These are phyloP conservation scores for Plasmodium coatneyi DNA, from an alignment of 169 alveolate genomes.

Conservation along the genomic window DNA sequence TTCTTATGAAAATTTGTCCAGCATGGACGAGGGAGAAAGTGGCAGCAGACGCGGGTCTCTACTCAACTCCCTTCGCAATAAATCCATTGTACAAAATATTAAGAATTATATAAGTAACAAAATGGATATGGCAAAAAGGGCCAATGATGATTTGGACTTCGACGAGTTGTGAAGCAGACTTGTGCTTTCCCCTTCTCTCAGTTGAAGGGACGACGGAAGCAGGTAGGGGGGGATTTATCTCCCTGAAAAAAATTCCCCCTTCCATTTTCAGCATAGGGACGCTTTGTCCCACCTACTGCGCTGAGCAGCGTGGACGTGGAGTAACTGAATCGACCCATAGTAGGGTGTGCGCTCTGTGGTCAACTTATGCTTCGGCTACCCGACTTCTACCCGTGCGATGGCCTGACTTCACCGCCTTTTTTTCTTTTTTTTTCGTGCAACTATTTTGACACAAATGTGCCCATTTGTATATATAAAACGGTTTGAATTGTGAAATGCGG, in stretches of 20 bases:
- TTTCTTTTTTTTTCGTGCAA: not conserved
- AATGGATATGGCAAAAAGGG: slow-evolving; percentile 22
- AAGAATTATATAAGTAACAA: slow-evolving; percentile 65
- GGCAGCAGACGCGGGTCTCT: not conserved
- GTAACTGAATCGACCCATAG: not conserved
- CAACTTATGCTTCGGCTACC: not conserved
- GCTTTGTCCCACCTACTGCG: not conserved
- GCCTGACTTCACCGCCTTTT: not conserved
- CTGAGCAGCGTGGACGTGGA: not conserved
- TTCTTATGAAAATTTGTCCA: not conserved
- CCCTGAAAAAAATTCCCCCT: not conserved
- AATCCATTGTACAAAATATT: slow-evolving; percentile 59
- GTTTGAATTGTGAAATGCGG: not conserved
- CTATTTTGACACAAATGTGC: not conserved
- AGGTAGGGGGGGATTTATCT: not conserved
- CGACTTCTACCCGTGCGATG: not conserved
- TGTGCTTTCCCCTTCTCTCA: not conserved
- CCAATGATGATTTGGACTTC: not conserved
- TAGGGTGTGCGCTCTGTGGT: not conserved
- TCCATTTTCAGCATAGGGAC: not conserved
- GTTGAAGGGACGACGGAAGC: not conserved
- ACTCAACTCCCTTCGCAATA: slow-evolving; percentile 14
- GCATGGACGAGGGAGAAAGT: not conserved
- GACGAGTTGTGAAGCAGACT: not conserved
- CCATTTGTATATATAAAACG: not conserved